Evolutionary conservation across 352 stramenopile genomes (phyloP).

Genomic region (Pythium biforme): DNA sequence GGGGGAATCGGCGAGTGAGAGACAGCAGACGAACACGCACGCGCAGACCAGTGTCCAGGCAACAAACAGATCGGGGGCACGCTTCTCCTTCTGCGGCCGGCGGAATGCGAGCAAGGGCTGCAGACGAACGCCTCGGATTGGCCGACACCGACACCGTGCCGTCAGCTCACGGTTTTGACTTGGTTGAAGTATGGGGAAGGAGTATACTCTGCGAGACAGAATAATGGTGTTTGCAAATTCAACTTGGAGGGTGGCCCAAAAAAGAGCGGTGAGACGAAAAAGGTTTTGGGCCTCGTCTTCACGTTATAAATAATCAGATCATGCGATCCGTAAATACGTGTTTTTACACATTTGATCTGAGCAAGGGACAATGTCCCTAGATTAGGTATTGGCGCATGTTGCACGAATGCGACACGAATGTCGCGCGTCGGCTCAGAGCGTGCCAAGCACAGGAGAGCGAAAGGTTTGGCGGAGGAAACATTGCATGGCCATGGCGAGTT

Average conservation of each 20-base stretch:
- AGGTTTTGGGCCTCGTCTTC: conserved; percentile 7
- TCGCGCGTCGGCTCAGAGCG: neutral
- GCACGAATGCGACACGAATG: neutral
- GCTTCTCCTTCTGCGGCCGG: too few relatives aligned
- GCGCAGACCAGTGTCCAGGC: neutral
- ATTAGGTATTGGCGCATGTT: neutral
- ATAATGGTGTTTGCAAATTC: conserved; percentile 19
- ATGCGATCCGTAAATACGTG: neutral
- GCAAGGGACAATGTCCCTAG: conserved; percentile 10
- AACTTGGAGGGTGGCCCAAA: conserved; percentile 16
- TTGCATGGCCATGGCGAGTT: conserved; percentile 11
- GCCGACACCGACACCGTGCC: conserved; percentile 1
- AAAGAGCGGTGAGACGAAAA: too few relatives aligned
- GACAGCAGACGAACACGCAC: conserved; percentile 12
- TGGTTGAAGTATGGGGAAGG: conserved; percentile 27
- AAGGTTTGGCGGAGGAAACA: conserved; percentile 2
- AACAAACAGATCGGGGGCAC: neutral
- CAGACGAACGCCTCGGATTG: conserved; percentile 26
- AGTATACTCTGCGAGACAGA: conserved; percentile 21
- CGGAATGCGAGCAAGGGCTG: neutral
- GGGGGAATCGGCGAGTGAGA: conserved; percentile 23
- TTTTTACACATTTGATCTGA: conserved; percentile 7
- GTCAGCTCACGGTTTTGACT: conserved; percentile 22
- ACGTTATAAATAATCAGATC: conserved; percentile 1
- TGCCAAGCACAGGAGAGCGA: neutral